Evolutionary conservation across 306 rosid species (phyloP).

Genomic region (Prunus mongolica): DNA sequence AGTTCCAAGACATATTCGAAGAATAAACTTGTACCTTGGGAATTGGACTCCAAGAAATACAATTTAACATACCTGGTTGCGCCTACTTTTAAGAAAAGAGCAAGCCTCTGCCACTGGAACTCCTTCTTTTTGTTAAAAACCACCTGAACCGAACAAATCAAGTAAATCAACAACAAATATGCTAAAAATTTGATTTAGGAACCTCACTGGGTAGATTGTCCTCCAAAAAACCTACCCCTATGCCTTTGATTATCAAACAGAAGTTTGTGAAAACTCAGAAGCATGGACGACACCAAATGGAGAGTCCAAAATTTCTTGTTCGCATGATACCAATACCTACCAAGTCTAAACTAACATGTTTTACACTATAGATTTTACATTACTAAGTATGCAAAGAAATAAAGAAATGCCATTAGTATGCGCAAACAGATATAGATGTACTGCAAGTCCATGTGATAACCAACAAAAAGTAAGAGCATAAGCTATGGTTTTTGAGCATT

Average conservation of each 20-base stretch:
- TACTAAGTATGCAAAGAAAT: background rate
- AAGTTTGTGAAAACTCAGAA: background rate
- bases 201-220: background rate
- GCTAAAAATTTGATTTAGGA: background rate
- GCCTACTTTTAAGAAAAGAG: constrained; percentile 77
- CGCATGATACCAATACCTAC: background rate
- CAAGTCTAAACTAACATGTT: constrained; percentile 5
- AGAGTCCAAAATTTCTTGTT: background rate
- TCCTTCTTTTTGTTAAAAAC: constrained; percentile 78
- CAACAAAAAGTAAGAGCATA: background rate
- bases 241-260: background rate
- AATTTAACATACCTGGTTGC: constrained; percentile 59
- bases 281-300: constrained; percentile 6
- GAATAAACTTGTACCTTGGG: background rate
- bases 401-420: background rate
- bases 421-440: background rate
- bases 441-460: background rate
- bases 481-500: constrained; percentile 4
- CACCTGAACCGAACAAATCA: constrained; percentile 45
- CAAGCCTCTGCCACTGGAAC: constrained; percentile 84
- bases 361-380: background rate
- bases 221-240: background rate
- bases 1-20: background rate
- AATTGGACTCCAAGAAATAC: background rate
- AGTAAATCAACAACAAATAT: background rate